phyloP scores from a whole-genome alignment of 2,329 filamentous ascomycete genomes.

The Huntiella decipiens region DNA sequence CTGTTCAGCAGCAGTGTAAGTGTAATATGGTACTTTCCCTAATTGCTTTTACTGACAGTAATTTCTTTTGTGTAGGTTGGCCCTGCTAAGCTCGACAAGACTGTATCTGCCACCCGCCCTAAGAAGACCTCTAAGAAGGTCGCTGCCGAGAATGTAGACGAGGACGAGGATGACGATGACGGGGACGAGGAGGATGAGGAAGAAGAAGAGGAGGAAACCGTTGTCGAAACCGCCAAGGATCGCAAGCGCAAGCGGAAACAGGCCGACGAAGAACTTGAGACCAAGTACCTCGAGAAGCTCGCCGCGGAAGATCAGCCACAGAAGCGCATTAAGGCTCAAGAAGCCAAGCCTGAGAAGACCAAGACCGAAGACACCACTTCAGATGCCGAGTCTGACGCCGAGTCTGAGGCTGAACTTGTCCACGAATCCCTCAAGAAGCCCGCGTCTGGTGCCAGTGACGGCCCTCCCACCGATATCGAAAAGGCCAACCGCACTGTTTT shows the following conservation, averaged over 20 bases:
- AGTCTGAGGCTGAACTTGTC: constrained; percentile 20
- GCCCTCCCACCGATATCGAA: constrained; percentile 38
- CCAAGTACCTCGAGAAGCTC: constrained; percentile 48
- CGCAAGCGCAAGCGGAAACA: constrained; percentile 49
- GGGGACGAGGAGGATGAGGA: constrained; percentile 21
- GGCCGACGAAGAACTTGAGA: constrained; percentile 51
- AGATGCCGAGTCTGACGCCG: constrained; percentile 23
- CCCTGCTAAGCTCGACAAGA: constrained; percentile 26
- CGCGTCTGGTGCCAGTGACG: background rate
- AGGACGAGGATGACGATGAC: constrained; percentile 16
- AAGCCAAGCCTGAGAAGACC: constrained; percentile 18
- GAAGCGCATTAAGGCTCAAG: constrained; percentile 24
- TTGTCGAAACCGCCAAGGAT: constrained; percentile 26
- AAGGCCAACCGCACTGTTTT: constrained; percentile 85
- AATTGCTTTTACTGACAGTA: background rate
- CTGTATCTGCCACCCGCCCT: constrained; percentile 14
- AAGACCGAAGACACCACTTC: constrained; percentile 30
- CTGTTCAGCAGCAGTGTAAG: constrained; percentile 57
- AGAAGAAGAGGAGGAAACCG: constrained; percentile 18
- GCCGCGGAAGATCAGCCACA: constrained; percentile 35
- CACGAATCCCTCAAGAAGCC: constrained; percentile 36
- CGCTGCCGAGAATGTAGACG: constrained; percentile 13
- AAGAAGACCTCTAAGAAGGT: constrained; percentile 19
- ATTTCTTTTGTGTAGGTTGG: constrained; percentile 23
- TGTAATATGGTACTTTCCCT: constrained; percentile 13